Evolutionary conservation across 2,329 filamentous ascomycete species (phyloP), one percentile per base, ranked within the genome.

Genomic region (Lasiodiplodia sp.): DNA sequence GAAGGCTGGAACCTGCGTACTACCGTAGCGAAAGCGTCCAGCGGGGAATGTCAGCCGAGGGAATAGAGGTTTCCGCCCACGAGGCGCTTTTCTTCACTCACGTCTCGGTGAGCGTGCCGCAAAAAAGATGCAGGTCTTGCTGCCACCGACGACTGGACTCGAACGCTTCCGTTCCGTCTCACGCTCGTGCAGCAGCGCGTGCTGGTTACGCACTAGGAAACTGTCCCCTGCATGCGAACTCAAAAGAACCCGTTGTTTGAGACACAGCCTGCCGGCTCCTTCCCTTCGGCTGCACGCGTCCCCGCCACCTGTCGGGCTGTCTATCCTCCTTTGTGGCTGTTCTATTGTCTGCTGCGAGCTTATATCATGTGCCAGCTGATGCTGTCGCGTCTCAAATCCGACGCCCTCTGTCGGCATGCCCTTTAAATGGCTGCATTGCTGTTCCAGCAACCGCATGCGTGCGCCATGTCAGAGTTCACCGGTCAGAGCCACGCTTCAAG

Each of bases 201-300:
- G 40, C 16, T 1, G 40, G 40, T 44, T 18, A 44, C 18, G 40
- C 40, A 18, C 16, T n/a, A 16, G 28, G 2, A 21, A 47, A n/a
- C 18, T 14, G 44, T 47, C 40, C 14, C 57, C 57, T 60, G 57
- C 57, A 44, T 47, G 57, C 57, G 10, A 28, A 14, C 23, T 44
- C 7, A 25, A 47, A 14, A 21, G 44, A 38, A 21, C 37, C 21
- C 44, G 44, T 21, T 21, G 44, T 60, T 31, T 47, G 57, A 47
- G 38, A 60, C 57, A 28, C 37, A 21, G 57, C 57, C 37, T 44
- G 44, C 28, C 23, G 18, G 38, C 57, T 47, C 25, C 21, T 25
- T 25, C 34, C 14, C 56, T 47, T n/a, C n/a, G 44, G 18, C 44
- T 47, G 44, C 37, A 21, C 31, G 37, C 23, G 34, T 28, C 25